phyloP scores from a whole-genome alignment of 2,329 filamentous ascomycete species.

The Nemania serpens region DNA sequence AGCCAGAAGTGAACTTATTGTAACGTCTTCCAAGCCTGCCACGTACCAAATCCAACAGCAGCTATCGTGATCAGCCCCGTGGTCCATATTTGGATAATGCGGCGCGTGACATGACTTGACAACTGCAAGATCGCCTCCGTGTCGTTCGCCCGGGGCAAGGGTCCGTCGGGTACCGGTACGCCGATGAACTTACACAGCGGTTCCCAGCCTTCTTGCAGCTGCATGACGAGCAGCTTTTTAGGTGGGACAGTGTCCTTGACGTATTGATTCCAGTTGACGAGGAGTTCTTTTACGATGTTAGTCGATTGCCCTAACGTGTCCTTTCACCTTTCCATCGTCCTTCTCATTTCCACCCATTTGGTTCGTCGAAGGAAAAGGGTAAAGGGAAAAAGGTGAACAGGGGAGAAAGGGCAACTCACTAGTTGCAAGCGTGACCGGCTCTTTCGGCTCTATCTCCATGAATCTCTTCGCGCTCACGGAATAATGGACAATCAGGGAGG shows the following conservation, averaged over 20 bases:
- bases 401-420: constrained; percentile 11
- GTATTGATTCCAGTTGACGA: constrained; percentile 22
- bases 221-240: constrained; percentile 34
- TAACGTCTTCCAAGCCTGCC: constrained; percentile 22
- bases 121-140: constrained; percentile 30
- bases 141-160: constrained; percentile 36
- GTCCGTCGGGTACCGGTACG: constrained; percentile 31
- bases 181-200: constrained; percentile 35
- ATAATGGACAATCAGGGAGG: constrained; percentile 8
- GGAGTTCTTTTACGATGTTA: constrained; percentile 1
- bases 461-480: constrained; percentile 8
- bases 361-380: not conserved
- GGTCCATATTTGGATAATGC: constrained; percentile 24
- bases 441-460: constrained; percentile 12
- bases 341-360: no score
- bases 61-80: constrained; percentile 10
- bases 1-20: no score
- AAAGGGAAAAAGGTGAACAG: not conserved
- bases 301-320: no score
- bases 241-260: constrained; percentile 30
- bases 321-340: no score
- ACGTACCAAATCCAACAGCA: constrained; percentile 15
- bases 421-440: constrained; percentile 3
- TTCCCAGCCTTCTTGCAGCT: constrained; percentile 36
- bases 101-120: constrained; percentile 12